These are phyloP conservation scores for Dryas integrifolia DNA, from an alignment of 331 rosid genomes.

Conservation along the genomic window DNA sequence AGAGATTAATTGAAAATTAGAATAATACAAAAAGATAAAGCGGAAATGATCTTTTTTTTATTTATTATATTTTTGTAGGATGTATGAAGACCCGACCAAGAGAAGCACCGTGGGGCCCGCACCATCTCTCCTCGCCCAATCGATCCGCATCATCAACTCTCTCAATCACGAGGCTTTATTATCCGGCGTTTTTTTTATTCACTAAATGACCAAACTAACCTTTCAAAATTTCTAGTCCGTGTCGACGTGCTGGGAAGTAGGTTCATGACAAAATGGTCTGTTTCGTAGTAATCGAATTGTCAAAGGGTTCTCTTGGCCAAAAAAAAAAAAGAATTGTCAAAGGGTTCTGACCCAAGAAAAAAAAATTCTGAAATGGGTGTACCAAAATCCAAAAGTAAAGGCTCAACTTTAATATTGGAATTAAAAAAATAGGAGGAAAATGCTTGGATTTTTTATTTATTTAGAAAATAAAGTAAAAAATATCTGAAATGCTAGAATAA, in stretches of 20 bases:
- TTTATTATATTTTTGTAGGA: not conserved
- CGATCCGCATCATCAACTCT: not conserved
- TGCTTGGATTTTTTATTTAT: too few relatives aligned
- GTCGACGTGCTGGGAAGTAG: slow-evolving; percentile 18
- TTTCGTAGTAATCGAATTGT: not conserved
- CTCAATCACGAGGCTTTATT: slow-evolving; percentile 37
- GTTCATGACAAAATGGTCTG: slow-evolving; percentile 13
- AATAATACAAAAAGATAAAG: not conserved
- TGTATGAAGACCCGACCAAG: slow-evolving; percentile 2
- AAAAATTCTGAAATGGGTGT: too few relatives aligned
- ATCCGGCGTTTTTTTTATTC: slow-evolving; percentile 26
- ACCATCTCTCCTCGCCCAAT: not conserved
- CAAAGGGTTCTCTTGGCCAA: not conserved
- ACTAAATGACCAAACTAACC: not conserved
- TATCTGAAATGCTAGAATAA: too few relatives aligned
- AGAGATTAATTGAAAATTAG: not conserved
- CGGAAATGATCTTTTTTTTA: not conserved
- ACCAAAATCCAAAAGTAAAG: too few relatives aligned
- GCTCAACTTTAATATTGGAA: too few relatives aligned
- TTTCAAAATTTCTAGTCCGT: not conserved
- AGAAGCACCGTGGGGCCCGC: slow-evolving; percentile 26
- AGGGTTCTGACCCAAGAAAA: too few relatives aligned
- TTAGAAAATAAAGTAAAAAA: too few relatives aligned
- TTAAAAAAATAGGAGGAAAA: too few relatives aligned
- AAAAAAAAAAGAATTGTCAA: not conserved